These are phyloP conservation scores for Pseudonitzschia pungens DNA, from an alignment of 108 stramenopile genomes.

Conservation along the genomic window DNA sequence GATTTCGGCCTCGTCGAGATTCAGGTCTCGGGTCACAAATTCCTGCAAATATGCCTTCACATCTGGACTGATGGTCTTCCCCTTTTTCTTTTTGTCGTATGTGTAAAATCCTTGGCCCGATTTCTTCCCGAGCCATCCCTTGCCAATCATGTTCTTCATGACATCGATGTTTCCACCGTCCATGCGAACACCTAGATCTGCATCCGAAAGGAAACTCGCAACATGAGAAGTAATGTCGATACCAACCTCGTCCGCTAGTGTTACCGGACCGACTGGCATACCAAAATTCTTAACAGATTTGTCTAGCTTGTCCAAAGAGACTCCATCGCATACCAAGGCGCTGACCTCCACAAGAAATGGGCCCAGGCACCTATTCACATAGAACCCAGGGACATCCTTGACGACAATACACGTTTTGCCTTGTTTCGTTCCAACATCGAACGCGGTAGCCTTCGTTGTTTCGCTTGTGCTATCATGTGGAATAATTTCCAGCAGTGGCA, in stretches of 20 bases:
- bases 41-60: conserved; percentile 70
- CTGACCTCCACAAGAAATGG: conserved; percentile 92
- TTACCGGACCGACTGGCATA: conserved; percentile 95
- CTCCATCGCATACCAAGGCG: conserved; percentile 86
- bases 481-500: conserved; percentile 99
- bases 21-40: conserved; percentile 59
- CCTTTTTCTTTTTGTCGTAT: conserved; percentile 83
- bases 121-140: conserved; percentile 96
- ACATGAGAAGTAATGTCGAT: conserved; percentile 97
- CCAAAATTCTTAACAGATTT: conserved; percentile 93
- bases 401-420: conserved; percentile 98
- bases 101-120: conserved; percentile 97
- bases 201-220: conserved; percentile 84
- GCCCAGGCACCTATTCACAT: conserved; percentile 98
- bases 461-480: conserved; percentile 90
- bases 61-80: conserved; percentile 88
- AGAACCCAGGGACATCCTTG: conserved; percentile 99
- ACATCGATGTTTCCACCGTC: conserved; percentile 89
- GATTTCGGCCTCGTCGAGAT: conserved; percentile 83
- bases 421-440: conserved; percentile 96
- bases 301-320: conserved; percentile 85
- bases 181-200: conserved; percentile 96
- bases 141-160: conserved; percentile 93
- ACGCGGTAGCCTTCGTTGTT: conserved; percentile 84
- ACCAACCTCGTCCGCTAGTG: conserved; percentile 94